A percentile compares a stretch with the other conserved stretches of the same genome.
These are phyloP conservation scores for Phytophthora aleatoria DNA, from an alignment of 352 stramenopile species.

Conservation along the genomic window DNA sequence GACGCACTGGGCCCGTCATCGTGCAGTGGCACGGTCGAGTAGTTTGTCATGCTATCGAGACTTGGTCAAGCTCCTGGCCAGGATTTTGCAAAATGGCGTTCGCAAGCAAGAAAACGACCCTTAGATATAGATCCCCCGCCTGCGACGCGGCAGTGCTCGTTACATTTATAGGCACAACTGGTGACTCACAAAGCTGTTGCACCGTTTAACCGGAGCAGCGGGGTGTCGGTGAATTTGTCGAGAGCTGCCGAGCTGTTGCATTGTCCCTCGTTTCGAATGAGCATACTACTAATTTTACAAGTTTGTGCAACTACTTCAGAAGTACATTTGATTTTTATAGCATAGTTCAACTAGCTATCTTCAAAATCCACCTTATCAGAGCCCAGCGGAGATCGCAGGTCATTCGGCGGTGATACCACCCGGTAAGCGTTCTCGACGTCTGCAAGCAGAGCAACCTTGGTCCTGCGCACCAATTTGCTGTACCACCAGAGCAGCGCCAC, in stretches of 20 bases:
- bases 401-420: conserved; percentile 36
- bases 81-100: neutral
- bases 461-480: conserved; percentile 54
- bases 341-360: conserved; percentile 19
- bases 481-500: conserved; percentile 72
- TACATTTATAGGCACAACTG: neutral
- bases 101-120: neutral
- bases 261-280: too few species aligned
- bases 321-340: neutral
- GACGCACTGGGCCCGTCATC: conserved; percentile 9
- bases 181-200: too few species aligned
- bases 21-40: conserved; percentile 27
- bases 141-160: neutral
- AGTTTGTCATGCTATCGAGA: conserved; percentile 11
- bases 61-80: neutral
- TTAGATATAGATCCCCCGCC: conserved; percentile 10
- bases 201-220: too few species aligned
- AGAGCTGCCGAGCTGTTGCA: too few species aligned
- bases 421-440: conserved; percentile 47
- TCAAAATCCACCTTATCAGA: conserved; percentile 44
- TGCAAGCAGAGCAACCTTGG: conserved; percentile 50
- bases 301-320: neutral
- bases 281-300: too few species aligned
- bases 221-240: too few species aligned
- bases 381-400: conserved; percentile 52